Evolutionary conservation across 1,139 yeast species (phyloP), one percentile per base, ranked within the genome.

Genomic region (Pichia sp.): DNA sequence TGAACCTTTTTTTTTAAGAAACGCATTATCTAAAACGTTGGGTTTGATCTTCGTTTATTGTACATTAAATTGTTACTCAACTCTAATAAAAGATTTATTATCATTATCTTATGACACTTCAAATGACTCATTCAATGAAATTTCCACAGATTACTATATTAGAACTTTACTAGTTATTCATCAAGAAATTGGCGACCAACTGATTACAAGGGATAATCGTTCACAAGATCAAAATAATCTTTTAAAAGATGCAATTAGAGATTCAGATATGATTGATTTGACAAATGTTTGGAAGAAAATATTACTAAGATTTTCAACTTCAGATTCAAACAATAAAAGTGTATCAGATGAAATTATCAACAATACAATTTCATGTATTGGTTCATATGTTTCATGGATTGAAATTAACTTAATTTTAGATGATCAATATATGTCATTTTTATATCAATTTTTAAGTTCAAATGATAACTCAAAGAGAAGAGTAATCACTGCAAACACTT

Each of bases 381-480:
- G 97, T 9, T 82, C 83, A 27, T 95, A 87, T 76, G 87, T 90
- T 31, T 84, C 91, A 33, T 95, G 99, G 99, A 89, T 93, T 69
- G 99, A 95, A 64, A 87, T 93, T 57, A 75, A 83, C 33, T 73
- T 93, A 56, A 84, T 95, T 55, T 80, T 91, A 38, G 81, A 83
- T 49, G 79, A 83, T 25, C 80, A 80, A 44, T 85, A 81, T 62
- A 75, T 90, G 60, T 73, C 75, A 48, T 67, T 80, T 48, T 77
- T 95, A 45, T 83, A 84, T 60, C 80, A 78, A 54, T 84, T 80
- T 62, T 74, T 91, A 58, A 78, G 75, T 43, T 72, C 70, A 54
- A 48, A 55, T 10, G 67, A 67, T 19, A 73, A 78, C 28, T 19
- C 51, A 41, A 60, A 58, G 34, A 64, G 63, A 22, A 78, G 86